A percentile compares a stretch with the other conserved stretches of the same genome.
Conservation (phyloP, 106 monocot genomes). For the Agapanthus africanus region DNA sequence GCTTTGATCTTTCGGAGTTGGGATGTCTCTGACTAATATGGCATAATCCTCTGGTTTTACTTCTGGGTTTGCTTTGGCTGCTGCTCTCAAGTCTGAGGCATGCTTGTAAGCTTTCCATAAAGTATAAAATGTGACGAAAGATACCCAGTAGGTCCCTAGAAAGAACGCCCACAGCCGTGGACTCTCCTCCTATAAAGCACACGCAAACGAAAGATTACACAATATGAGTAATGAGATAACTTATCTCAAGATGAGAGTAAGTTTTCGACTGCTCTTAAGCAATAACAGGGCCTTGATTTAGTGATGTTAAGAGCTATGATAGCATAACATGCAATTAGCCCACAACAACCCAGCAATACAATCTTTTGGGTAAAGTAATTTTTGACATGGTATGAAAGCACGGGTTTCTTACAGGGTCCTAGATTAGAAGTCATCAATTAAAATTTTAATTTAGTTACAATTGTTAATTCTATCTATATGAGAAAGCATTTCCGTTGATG, state of each 20-base stretch:
- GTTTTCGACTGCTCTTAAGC: neutral
- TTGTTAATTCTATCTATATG: too few relatives aligned
- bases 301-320: too few relatives aligned
- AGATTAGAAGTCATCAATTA: too few relatives aligned
- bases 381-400: too few relatives aligned
- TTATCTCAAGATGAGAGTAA: neutral
- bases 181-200: constrained; percentile 44
- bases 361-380: too few relatives aligned
- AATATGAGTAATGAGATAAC: neutral
- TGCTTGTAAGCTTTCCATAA: constrained; percentile 88
- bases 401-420: too few relatives aligned
- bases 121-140: constrained; percentile 55
- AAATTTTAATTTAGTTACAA: neutral
- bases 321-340: too few relatives aligned
- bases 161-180: constrained; percentile 77
- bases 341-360: too few relatives aligned
- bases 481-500: too few relatives aligned
- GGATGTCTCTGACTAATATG: constrained; percentile 82
- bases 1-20: constrained; percentile 42
- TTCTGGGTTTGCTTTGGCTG: constrained; percentile 38
- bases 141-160: constrained; percentile 70
- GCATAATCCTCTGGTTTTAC: constrained; percentile 66
- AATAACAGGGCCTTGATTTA: too few relatives aligned
- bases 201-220: neutral
- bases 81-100: constrained; percentile 66